Base-by-base conservation (phyloP, 2,329 filamentous ascomycete species). In the Ceratocystis cacaofunesta region DNA sequence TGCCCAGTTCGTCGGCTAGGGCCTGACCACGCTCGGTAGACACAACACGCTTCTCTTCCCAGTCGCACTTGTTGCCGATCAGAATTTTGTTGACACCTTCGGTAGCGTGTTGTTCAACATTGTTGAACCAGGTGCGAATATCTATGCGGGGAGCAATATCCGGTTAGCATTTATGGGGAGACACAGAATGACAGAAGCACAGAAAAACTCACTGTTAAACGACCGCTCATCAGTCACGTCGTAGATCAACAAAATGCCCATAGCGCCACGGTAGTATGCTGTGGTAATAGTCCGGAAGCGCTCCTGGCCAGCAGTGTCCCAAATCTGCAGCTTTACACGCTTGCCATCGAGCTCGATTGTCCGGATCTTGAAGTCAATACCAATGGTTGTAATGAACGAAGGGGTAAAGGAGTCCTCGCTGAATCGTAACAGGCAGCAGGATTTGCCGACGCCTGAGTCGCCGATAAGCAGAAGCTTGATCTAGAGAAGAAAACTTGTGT, bases 71-170 rank as follows among this genome's bases (percentile, higher is more conserved):
- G 84, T 99, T 99, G 75, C 94, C 94, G 71, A 99, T 96, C 70
- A 99, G 84, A 74, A 99, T 97, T 82, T 97, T 99, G 85, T 97
- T 96, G 74, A 99, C 94, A 72, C 94, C 94, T 79, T 97, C 94
- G 72, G 90, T 96, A 67, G 94, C 94, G 78, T 99, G 92, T 77
- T 96, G 92, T 76, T 96, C 92, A 71, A 96, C 92, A 78, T 99
- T 97, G 74, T 92, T 92, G 79, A 99, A 99, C 94, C 94, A 99
- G 70, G 94, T 97, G 73, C 92, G 88, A 76, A 99, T 99, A 78
- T 99, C 94, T 97, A 74, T 67, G 58, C 44, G 19, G 60, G 61
- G 65, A 66, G 46, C 69, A 67, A 50, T 55, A 67, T 63, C 41
- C 3, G 22, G 52, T 55, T 36, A 46, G 10, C 57, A 52, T 41